Percentiles rank a stretch among this genome's conserved stretches.
Evolutionary conservation across 352 stramenopile species (phyloP).

Genomic region (Pythium phragmitis): DNA sequence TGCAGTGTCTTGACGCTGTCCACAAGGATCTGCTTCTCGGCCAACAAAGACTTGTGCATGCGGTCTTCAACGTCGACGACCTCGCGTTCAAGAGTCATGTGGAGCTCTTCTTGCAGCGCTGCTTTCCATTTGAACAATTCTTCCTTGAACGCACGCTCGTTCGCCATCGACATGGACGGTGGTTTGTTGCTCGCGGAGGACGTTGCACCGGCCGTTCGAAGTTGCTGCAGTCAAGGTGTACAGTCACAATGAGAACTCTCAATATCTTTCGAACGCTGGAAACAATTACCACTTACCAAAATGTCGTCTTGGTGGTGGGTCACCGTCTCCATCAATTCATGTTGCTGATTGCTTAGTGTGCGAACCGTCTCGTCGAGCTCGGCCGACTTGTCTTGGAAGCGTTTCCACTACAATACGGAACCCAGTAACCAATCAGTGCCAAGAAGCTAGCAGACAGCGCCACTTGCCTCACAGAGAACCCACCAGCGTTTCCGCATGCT

Average conservation of each 20-base stretch:
- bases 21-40: constrained; percentile 54
- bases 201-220: constrained; percentile 2
- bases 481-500: constrained; percentile 68
- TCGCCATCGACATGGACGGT: constrained; percentile 1
- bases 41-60: constrained; percentile 53
- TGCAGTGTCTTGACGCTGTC: constrained; percentile 52
- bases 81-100: constrained; percentile 48
- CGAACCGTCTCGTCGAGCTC: constrained; percentile 19
- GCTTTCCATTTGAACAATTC: constrained; percentile 35
- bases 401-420: constrained; percentile 39
- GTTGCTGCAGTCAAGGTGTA: constrained; percentile 2
- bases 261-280: neutral
- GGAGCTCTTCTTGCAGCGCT: constrained; percentile 32
- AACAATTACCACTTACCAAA: constrained; percentile 4
- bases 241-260: neutral
- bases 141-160: constrained; percentile 25
- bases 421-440: neutral
- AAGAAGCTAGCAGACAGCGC: neutral
- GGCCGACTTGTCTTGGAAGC: constrained; percentile 39
- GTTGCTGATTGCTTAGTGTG: constrained; percentile 6
- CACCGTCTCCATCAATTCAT: constrained; percentile 16
- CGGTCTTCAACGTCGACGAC: constrained; percentile 57
- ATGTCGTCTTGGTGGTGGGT: constrained; percentile 23
- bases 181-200: neutral
- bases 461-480: neutral